Evolutionary conservation across 129 eudicot species (phyloP).

Genomic region (Saussurea involucrata): DNA sequence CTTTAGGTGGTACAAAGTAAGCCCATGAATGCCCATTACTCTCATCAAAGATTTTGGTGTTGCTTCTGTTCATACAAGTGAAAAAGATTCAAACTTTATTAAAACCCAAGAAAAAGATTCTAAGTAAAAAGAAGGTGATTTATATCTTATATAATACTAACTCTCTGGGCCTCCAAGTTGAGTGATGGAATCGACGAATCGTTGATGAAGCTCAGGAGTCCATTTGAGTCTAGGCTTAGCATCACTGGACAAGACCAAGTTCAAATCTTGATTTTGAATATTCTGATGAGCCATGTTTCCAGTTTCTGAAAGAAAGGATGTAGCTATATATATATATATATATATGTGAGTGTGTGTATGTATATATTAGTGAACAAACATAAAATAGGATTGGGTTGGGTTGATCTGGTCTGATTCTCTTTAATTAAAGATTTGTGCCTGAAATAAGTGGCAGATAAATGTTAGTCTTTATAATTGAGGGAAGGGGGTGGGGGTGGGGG

Average conservation of each 20-base stretch:
- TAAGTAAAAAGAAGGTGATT: not conserved
- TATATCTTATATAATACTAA: constrained; percentile 20
- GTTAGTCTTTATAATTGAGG: constrained; percentile 42
- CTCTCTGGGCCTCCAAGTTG: constrained; percentile 97
- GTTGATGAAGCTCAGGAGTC: constrained; percentile 80
- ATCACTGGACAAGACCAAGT: constrained; percentile 78
- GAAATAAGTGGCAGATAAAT: constrained; percentile 38
- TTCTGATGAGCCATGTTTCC: constrained; percentile 59
- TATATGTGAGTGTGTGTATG: constrained; percentile 12
- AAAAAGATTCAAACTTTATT: constrained; percentile 12
- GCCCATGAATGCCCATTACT: constrained; percentile 86
- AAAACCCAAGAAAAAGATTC: constrained; percentile 5
- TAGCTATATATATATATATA: no score
- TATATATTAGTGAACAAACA: constrained; percentile 26
- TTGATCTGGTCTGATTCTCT: constrained; percentile 20
- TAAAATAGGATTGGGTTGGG: constrained; percentile 18
- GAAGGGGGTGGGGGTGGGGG: constrained; percentile 31
- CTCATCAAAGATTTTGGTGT: constrained; percentile 91
- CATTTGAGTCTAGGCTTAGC: constrained; percentile 93
- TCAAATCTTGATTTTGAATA: constrained; percentile 57
- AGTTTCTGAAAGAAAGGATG: constrained; percentile 35
- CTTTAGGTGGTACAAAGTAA: constrained; percentile 92
- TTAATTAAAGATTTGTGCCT: constrained; percentile 33
- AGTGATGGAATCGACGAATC: constrained; percentile 66
- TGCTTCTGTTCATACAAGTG: constrained; percentile 53